Conservation (phyloP, 257 asterid species). For the Coffea canephora region DNA sequence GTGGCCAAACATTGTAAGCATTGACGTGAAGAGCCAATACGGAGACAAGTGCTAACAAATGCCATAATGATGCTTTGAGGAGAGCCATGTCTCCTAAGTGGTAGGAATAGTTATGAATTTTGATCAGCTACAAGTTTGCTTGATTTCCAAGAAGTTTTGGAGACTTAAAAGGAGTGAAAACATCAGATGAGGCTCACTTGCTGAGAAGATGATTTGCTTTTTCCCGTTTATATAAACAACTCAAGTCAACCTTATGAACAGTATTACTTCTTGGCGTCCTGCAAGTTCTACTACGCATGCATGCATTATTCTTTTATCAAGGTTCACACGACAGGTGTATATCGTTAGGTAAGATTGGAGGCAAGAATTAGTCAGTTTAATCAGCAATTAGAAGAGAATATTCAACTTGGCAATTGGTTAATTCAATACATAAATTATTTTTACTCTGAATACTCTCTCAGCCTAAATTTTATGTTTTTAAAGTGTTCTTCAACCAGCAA, state of each 20-base stretch:
- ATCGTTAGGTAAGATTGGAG: neutral
- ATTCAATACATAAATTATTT: neutral
- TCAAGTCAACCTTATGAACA: neutral
- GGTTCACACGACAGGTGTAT: neutral
- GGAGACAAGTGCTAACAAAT: neutral
- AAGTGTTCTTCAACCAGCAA: too few relatives aligned
- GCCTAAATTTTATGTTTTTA: too few relatives aligned
- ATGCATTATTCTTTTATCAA: too few relatives aligned
- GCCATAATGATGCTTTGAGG: neutral
- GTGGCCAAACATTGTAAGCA: neutral
- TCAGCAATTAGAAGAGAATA: neutral
- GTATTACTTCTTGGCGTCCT: neutral
- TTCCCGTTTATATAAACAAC: too few relatives aligned
- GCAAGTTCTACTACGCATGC: neutral
- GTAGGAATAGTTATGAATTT: neutral
- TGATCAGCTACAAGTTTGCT: neutral
- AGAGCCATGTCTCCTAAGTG: neutral
- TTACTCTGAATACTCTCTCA: too few relatives aligned
- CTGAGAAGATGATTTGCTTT: neutral
- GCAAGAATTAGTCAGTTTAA: neutral
- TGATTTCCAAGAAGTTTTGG: neutral
- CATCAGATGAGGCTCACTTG: neutral
- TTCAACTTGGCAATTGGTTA: neutral
- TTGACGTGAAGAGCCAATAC: neutral
- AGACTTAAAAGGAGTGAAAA: neutral